Conservation (phyloP, 2,329 filamentous ascomycete genomes). For the Colletotrichum horii region DNA sequence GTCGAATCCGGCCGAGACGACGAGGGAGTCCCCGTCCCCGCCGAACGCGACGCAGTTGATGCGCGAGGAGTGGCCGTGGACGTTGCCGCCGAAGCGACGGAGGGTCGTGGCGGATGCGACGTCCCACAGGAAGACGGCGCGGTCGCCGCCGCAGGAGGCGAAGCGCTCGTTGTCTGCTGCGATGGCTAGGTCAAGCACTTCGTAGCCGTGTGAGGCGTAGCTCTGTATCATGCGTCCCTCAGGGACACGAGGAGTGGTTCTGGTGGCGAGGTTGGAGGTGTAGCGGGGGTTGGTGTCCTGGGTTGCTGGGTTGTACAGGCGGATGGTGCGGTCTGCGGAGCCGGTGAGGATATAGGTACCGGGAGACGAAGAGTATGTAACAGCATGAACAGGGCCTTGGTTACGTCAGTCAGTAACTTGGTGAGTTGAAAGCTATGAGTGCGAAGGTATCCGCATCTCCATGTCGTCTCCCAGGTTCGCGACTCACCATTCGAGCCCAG, state of each 20-base stretch:
- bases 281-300: slow-evolving; percentile 18
- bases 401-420: not conserved
- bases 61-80: slow-evolving; percentile 69
- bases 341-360: slow-evolving; percentile 85
- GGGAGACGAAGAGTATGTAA: slow-evolving; percentile 74
- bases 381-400: slow-evolving; percentile 72
- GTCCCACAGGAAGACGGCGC: slow-evolving; percentile 93
- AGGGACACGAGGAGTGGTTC: slow-evolving; percentile 40
- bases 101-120: slow-evolving; percentile 80
- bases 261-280: slow-evolving; percentile 36
- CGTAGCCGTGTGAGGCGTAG: slow-evolving; percentile 90
- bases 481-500: slow-evolving; percentile 62
- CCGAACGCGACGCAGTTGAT: slow-evolving; percentile 83
- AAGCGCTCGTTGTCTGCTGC: slow-evolving; percentile 82
- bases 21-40: slow-evolving; percentile 74
- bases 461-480: not conserved
- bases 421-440: not conserved
- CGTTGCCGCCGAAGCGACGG: slow-evolving; percentile 70
- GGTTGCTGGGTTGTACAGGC: slow-evolving; percentile 81
- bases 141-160: slow-evolving; percentile 87
- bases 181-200: slow-evolving; percentile 82
- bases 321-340: slow-evolving; percentile 81
- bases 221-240: slow-evolving; percentile 77
- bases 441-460: not conserved
- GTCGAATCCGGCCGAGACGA: slow-evolving; percentile 78